Conservation (phyloP, 176 grass and related monocot genomes). For the Musa acuminata region DNA sequence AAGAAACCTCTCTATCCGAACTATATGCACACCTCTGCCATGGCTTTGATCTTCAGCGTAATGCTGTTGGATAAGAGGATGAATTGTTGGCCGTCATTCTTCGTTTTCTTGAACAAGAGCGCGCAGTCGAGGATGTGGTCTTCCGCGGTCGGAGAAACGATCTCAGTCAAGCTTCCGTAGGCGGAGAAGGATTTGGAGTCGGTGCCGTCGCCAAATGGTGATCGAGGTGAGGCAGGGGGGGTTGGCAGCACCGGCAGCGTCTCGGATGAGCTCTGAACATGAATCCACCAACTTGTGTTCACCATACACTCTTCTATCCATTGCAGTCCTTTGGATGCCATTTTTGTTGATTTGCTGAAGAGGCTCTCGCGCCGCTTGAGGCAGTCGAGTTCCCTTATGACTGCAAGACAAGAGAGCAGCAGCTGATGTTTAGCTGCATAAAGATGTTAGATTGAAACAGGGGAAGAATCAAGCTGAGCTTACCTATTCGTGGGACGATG, state of each 20-base stretch:
- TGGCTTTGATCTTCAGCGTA: constrained; percentile 90
- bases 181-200: too few relatives aligned
- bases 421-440: background rate
- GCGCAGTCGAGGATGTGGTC: constrained; percentile 69
- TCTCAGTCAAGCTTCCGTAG: constrained; percentile 23
- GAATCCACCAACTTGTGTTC: constrained; percentile 69
- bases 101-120: constrained; percentile 40
- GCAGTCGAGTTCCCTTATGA: constrained; percentile 77
- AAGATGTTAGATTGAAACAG: background rate
- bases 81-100: constrained; percentile 21
- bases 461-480: background rate
- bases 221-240: constrained; percentile 68
- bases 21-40: constrained; percentile 62
- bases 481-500: constrained; percentile 73
- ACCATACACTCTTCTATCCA: constrained; percentile 89
- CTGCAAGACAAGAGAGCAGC: constrained; percentile 11
- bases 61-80: constrained; percentile 62
- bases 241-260: constrained; percentile 53
- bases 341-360: constrained; percentile 50
- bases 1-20: background rate
- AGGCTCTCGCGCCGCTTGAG: constrained; percentile 66
- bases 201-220: background rate
- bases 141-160: constrained; percentile 51
- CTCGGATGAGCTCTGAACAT: constrained; percentile 72
- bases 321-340: constrained; percentile 52